Conservation (phyloP, 2,329 filamentous ascomycete genomes). For the Claviceps digitariae region DNA sequence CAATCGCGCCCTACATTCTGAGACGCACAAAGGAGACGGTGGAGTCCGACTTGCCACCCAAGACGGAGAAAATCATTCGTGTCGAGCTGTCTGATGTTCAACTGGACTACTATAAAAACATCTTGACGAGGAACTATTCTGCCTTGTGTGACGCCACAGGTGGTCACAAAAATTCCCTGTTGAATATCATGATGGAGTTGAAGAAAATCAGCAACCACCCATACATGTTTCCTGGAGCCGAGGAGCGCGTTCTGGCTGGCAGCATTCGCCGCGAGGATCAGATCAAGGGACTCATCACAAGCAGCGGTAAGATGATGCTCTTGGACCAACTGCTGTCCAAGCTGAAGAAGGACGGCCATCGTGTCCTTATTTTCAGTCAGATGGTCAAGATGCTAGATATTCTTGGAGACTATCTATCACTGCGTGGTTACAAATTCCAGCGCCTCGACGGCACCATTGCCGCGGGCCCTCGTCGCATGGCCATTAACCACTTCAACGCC, state of each 20-base stretch:
- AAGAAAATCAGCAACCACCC: constrained; percentile 99
- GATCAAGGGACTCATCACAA: constrained; percentile 84
- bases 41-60: constrained; percentile 88
- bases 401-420: constrained; percentile 80
- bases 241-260: constrained; percentile 74
- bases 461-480: constrained; percentile 73
- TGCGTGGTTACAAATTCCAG: constrained; percentile 91
- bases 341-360: constrained; percentile 82
- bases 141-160: constrained; percentile 81
- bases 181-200: constrained; percentile 99
- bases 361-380: constrained; percentile 95
- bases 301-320: constrained; percentile 99
- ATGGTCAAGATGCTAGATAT: constrained; percentile 99
- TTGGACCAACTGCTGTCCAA: constrained; percentile 91
- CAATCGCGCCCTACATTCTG: constrained; percentile 88
- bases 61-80: constrained; percentile 97
- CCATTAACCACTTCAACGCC: constrained; percentile 98
- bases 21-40: constrained; percentile 95
- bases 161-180: constrained; percentile 83
- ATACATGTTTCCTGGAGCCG: constrained; percentile 92
- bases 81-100: constrained; percentile 95
- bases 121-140: constrained; percentile 89
- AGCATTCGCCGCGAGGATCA: constrained; percentile 76
- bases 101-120: constrained; percentile 97
- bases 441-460: constrained; percentile 90